phyloP scores from a whole-genome alignment of 345 rosid species.

The Pistacia integerrima region DNA sequence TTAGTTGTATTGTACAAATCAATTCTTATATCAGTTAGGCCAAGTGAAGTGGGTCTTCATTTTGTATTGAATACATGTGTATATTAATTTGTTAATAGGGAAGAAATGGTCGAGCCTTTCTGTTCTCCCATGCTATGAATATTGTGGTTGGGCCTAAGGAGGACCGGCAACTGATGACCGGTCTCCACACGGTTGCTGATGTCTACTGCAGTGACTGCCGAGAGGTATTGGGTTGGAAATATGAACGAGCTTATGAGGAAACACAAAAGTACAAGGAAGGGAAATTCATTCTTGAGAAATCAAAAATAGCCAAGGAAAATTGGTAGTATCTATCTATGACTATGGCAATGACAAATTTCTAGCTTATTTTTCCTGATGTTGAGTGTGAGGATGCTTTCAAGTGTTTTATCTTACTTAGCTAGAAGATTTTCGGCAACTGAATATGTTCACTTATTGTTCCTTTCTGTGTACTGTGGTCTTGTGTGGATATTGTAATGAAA shows the following conservation, averaged over 20 bases:
- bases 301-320: conserved; percentile 38
- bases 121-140: conserved; percentile 46
- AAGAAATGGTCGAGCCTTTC: conserved; percentile 42
- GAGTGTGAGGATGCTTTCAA: conserved; percentile 12
- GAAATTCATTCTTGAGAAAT: conserved; percentile 45
- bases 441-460: conserved; percentile 3
- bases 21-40: not conserved
- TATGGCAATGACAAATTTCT: not conserved
- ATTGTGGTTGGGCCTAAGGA: conserved; percentile 38
- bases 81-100: conserved; percentile 27
- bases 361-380: conserved; percentile 5
- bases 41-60: not conserved
- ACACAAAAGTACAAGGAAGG: conserved; percentile 47
- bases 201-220: conserved; percentile 37
- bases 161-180: conserved; percentile 40
- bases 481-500: conserved; percentile 26
- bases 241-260: conserved; percentile 44
- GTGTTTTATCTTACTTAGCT: not conserved
- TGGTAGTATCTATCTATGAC: conserved; percentile 22
- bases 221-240: conserved; percentile 45
- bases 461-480: conserved; percentile 20
- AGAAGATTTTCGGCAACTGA: conserved; percentile 1
- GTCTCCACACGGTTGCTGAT: conserved; percentile 47
- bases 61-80: no score
- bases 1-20: not conserved